These are phyloP conservation scores for Draba incana DNA, from an alignment of 345 rosid genomes.

Conservation along the genomic window DNA sequence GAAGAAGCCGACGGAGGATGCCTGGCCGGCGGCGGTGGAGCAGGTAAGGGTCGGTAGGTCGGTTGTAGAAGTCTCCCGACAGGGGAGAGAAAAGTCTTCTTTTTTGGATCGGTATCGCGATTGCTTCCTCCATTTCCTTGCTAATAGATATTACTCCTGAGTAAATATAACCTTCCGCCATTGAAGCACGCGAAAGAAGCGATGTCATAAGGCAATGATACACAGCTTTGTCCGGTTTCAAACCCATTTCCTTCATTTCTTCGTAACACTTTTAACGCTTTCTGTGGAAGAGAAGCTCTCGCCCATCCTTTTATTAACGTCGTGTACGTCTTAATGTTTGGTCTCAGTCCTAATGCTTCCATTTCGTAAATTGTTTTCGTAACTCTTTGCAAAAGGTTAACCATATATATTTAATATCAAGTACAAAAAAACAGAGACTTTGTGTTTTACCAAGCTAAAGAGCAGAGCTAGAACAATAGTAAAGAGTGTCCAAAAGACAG, in stretches of 20 bases:
- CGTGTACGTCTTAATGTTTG: conserved; percentile 90
- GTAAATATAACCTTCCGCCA: conserved; percentile 75
- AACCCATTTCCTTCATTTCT: conserved; percentile 74
- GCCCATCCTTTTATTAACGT: conserved; percentile 96
- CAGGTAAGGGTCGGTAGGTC: too few species aligned
- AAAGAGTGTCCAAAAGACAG: too few species aligned
- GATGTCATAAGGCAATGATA: conserved; percentile 93
- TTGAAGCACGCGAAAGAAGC: conserved; percentile 75
- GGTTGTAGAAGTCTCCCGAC: too few species aligned
- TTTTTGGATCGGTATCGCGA: too few species aligned
- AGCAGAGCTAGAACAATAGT: too few species aligned
- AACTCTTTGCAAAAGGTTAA: conserved; percentile 92
- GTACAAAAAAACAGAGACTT: too few species aligned
- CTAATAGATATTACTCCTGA: conserved; percentile 61
- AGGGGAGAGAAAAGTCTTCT: too few species aligned
- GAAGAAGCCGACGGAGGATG: too few species aligned
- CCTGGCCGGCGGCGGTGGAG: too few species aligned
- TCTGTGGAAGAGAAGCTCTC: conserved; percentile 88
- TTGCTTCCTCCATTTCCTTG: conserved; percentile 78
- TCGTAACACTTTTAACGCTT: conserved; percentile 81
- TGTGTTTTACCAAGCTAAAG: too few species aligned
- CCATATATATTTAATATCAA: too few species aligned
- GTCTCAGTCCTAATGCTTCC: conserved; percentile 65
- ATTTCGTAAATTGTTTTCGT: conserved; percentile 66
- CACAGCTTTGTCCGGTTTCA: conserved; percentile 87